Evolutionary conservation across 495 filamentous ascomycete genomes (phyloP), one percentile per base, ranked within the genome.

Genomic region (Mycothermus thermophilus): DNA sequence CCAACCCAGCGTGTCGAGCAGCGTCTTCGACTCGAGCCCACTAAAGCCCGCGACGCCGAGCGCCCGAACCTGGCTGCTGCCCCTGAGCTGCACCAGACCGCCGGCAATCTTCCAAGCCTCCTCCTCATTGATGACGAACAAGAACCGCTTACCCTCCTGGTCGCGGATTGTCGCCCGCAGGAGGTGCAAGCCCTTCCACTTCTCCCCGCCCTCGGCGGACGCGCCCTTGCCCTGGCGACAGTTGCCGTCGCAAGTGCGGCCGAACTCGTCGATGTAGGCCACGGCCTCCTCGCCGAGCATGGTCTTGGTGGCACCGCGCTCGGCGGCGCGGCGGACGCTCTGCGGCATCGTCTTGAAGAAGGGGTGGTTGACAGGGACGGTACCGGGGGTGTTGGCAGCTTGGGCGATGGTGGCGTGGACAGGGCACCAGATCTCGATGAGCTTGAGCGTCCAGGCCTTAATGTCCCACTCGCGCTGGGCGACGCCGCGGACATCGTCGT

Each of bases 381-480:
- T 40, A 14, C 50, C 52, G 26, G 47, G 41, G 27, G 43, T 35
- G 29, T 40, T 43, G 34, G 57, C 50, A 38, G 54, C 54, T 47
- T 58, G 54, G 44, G 46, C 46, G 48, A 34, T 49, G 37, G 61
- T 50, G 15, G 54, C 60, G 43, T 72, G 64, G 18, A 60, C 51
- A 20, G 80, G 76, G 45, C 79, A 86, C 75, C 83, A 87, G 54
- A 95, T 77, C 66, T 97, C 90, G 44, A 90, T 75, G 17, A 77
- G 63, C 57, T 87, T 94, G 59, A 97, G 71, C 9, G 83, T 93
- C 90, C 90, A 95, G 12, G 88, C 87, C 52, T 95, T 95, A 55
- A 95, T 72, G 52, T 97, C 90, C 92, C 92, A 97, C 60, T 96
- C 92, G 31, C 90, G 72, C 53, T 93, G 84, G 13, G 79, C 75